Conservation (phyloP, 2,329 filamentous ascomycete genomes). For the Ascochyta fabae region DNA sequence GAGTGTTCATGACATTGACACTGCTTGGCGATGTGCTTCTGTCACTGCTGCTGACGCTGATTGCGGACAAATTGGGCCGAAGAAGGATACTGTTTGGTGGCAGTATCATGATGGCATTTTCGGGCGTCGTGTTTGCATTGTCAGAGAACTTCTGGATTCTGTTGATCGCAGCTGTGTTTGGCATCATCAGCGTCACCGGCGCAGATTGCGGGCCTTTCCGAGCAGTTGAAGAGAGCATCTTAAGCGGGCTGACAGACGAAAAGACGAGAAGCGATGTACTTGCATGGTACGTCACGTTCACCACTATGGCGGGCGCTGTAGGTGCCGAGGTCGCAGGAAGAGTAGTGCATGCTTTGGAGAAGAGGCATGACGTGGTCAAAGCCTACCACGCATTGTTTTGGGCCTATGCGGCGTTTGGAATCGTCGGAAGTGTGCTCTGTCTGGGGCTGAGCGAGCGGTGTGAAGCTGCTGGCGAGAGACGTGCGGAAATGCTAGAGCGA, state of each 20-base stretch:
- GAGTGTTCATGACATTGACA: constrained; percentile 51
- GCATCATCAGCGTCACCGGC: constrained; percentile 48
- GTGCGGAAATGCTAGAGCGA: constrained; percentile 33
- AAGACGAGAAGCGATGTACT: constrained; percentile 47
- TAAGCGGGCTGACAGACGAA: constrained; percentile 46
- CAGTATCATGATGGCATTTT: constrained; percentile 45
- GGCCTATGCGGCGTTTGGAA: constrained; percentile 52
- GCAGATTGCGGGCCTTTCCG: constrained; percentile 46
- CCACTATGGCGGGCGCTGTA: constrained; percentile 45
- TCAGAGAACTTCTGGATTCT: constrained; percentile 49
- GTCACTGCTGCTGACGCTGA: constrained; percentile 47
- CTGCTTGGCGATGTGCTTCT: constrained; percentile 49
- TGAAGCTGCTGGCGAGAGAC: constrained; percentile 46
- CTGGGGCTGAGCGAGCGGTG: constrained; percentile 50
- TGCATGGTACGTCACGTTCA: constrained; percentile 49
- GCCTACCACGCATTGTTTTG: constrained; percentile 53
- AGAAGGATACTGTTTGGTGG: constrained; percentile 46
- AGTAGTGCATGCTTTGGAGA: constrained; percentile 49
- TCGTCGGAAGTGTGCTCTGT: constrained; percentile 49
- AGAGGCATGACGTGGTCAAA: constrained; percentile 44
- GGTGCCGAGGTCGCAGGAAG: constrained; percentile 49
- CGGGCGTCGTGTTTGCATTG: constrained; percentile 45
- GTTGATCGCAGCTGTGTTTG: constrained; percentile 46
- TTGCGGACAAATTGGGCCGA: constrained; percentile 48
- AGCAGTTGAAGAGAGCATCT: constrained; percentile 45